Evolutionary conservation across 2,329 filamentous ascomycete species (phyloP), one percentile per base, ranked within the genome.

Genomic region (Epichloe baconii): DNA sequence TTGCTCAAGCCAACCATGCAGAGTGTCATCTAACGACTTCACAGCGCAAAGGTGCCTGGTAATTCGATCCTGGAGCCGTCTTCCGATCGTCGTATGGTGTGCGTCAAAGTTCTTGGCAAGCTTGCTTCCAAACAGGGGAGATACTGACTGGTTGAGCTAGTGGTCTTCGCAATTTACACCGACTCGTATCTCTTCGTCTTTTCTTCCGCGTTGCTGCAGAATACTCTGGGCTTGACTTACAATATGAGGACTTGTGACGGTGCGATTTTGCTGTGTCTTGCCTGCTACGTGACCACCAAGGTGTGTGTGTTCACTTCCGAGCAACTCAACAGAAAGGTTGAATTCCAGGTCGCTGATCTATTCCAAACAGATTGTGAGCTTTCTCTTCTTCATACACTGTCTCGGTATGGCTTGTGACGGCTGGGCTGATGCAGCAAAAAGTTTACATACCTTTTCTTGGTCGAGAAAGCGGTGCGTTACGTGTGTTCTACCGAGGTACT

Each of bases 361-460:
- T 50, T 34, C 19, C 10, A 37, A 7, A 5, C 3, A 68, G 66
- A 65, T 67, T 55, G 64, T 69, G 47, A 46, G 64, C 57, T 5
- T 40, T 15, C 4, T 14, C 17, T 11, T 1, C 1, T 11, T n/a
- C 37, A 34, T 14, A 14, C n/a, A 19, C 19, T n/a, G 26, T 2
- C 35, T 36, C 17, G 3, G n/a, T 10, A 11, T 19, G 17, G 14
- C 10, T 12, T 37, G 10, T 10, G 19, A 36, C 17, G 2, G 17
- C 14, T 11, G 17, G 35, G 7, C 34, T 47, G 37, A 47, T 35
- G 34, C 21, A 19, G 1, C 4, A 7, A n/a, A 38, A 44, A 75
- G 66, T 64, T 82, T 21, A 78, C 83, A n/a, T 84, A 83, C 58
- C 69, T 79, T 26, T 84, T 83, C 59, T 67, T 84, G 2, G 79